Evolutionary conservation across 371 early-diverging fungal genomes (phyloP).

Genomic region (Actinomucor elegans): DNA sequence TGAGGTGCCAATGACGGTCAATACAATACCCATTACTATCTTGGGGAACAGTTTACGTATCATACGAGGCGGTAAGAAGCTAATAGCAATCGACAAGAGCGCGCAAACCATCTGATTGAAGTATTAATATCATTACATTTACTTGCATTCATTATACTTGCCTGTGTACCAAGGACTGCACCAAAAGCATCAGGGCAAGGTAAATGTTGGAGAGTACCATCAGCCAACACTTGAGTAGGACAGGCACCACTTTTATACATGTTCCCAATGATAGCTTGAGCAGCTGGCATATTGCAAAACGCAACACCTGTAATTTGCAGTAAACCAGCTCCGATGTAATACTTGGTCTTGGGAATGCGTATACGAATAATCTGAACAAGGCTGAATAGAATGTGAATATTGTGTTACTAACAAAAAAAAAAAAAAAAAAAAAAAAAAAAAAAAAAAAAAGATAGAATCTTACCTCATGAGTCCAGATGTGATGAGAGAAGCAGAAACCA

Average conservation of each 20-base stretch:
- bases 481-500: constrained; percentile 55
- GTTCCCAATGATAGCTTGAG: constrained; percentile 32
- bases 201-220: constrained; percentile 41
- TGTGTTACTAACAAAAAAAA: no score
- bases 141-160: background rate
- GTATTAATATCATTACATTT: background rate
- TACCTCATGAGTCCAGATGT: constrained; percentile 36
- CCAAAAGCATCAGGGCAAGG: constrained; percentile 60
- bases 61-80: constrained; percentile 51
- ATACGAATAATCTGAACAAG: constrained; percentile 52
- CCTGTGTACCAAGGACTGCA: constrained; percentile 56
- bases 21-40: constrained; percentile 52
- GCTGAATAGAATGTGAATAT: no score
- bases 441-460: constrained; percentile 1
- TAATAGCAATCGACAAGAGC: constrained; percentile 40
- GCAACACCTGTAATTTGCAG: constrained; percentile 40
- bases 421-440: no score
- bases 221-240: constrained; percentile 37
- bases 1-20: constrained; percentile 53
- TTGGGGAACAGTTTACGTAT: constrained; percentile 54
- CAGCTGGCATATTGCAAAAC: constrained; percentile 39
- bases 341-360: constrained; percentile 44
- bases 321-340: constrained; percentile 50
- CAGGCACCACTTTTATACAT: constrained; percentile 55
- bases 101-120: constrained; percentile 43